Base-by-base conservation (phyloP, 352 stramenopile species). In the Phytophthora brassicae region DNA sequence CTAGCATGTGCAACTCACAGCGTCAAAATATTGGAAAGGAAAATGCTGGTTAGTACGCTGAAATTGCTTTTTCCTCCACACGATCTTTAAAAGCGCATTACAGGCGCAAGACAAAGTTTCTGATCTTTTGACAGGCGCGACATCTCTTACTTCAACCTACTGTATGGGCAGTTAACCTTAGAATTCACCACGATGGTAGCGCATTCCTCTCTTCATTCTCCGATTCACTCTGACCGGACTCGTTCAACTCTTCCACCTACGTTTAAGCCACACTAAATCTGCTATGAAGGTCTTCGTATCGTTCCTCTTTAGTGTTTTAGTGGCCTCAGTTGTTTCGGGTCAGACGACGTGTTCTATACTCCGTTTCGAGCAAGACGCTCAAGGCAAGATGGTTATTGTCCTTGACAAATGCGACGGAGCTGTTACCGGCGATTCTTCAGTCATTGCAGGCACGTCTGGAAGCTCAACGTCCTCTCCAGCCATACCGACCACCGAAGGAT, bases 341-440 rank as follows among this genome's bases (percentile, higher is more conserved):
- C 19, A 66, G 26, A 48, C 35, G 7, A 68, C n/a, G 8, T 69
- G 61, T 41, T 60, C 61, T 12, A 38, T 19, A 13, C 65, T 66
- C 20, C 61, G 56, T 49, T 69, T 69, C 22, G 48, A 53, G 29
- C 39, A 60, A 60, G 48, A 69, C 31, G 22, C 41, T 4, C 31
- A 69, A 16, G 42, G 42, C 13, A 59, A 60, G 13, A 24, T 42
- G 4, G 47, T 69, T 19, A 60, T 69, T 52, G 28, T 68, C 33
- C 8, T 69, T 23, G 61, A 69, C 14, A 20, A 69, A 7, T 69
- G 61, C 56, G 13, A 56, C 26, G 47, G 42, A 17, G 16, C 33
- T 9, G 61, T 69, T 6, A 47, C 42, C 9, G 65, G 36, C 17
- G 61, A 55, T 4, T 65, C 61, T 6, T 29, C 61, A 2, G 55